Conservation (phyloP, 1,139 yeast genomes). For the Saccharomyces hybrid region DNA sequence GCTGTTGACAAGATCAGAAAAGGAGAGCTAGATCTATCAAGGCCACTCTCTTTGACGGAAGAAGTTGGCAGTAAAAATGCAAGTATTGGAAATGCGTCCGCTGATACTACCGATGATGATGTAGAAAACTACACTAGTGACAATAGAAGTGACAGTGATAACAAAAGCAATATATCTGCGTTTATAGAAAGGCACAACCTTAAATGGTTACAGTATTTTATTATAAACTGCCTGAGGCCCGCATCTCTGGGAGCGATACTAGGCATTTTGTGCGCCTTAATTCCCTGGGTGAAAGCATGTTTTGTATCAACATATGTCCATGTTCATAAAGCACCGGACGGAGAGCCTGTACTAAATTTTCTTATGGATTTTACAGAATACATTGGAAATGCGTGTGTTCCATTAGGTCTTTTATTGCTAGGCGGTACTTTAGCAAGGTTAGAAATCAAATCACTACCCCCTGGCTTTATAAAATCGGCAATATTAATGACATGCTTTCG, state of each 20-base stretch:
- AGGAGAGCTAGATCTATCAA: constrained; percentile 25
- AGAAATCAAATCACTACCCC: constrained; percentile 47
- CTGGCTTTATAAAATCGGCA: constrained; percentile 56
- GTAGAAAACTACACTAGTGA: background rate
- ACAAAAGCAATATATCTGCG: background rate
- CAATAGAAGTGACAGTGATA: background rate
- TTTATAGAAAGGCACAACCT: constrained; percentile 17
- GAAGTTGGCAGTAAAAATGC: constrained; percentile 24
- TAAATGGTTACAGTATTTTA: constrained; percentile 27
- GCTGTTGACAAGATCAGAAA: constrained; percentile 32
- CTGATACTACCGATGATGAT: constrained; percentile 1
- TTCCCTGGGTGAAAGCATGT: constrained; percentile 66
- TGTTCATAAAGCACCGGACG: constrained; percentile 70
- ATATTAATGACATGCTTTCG: constrained; percentile 38
- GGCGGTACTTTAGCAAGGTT: constrained; percentile 78
- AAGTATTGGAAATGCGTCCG: constrained; percentile 5
- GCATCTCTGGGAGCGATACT: constrained; percentile 47
- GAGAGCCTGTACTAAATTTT: constrained; percentile 68
- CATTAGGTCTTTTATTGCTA: constrained; percentile 61
- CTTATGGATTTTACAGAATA: constrained; percentile 69
- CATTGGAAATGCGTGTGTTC: constrained; percentile 78
- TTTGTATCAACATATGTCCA: constrained; percentile 40
- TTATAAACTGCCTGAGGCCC: constrained; percentile 50
- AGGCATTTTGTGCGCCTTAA: constrained; percentile 51
- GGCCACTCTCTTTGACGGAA: constrained; percentile 25